Base-by-base conservation (phyloP, 1,284 basidiomycete genomes). In the Irpex rosettiformis region DNA sequence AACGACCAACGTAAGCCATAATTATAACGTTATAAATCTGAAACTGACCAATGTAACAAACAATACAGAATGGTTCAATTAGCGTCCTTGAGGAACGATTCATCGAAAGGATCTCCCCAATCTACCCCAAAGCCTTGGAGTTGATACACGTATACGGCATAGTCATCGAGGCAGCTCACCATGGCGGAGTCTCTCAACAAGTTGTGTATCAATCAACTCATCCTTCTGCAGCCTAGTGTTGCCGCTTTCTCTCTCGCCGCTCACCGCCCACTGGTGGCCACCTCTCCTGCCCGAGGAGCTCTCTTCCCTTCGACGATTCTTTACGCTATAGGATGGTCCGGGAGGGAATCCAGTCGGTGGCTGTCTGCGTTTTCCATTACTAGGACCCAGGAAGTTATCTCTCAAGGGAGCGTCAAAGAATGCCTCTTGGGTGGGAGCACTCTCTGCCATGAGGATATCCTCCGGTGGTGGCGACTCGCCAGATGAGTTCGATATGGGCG, bases 41-140 rank as follows among this genome's bases (percentile, higher is more conserved):
- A 47, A 37, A 47, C 43, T 47, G 10, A 24, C 43, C 43, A 24
- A 24, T 16, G 1, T 47, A 47, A 47, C 43, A 47, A 47, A 47
- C 43, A 47, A 11, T 21, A 47, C 3, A 16, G 43, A 13, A 47
- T 25, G n/a, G n/a, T 25, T 58, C 42, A 63, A 27, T 42, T 63
- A 3, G 62, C 57, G 24, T 58, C 67, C 66, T 73, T 73, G 49
- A 75, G 51, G 2, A 62, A 30, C 11, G 63, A 61, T 28, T 80
- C 77, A 54, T 79, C 68, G 58, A 80, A 77, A n/a, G 78, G 78
- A 61, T 79, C 79, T 30, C 79, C 79, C 51, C 80, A 77, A 57
- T 74, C 78, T 79, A 62, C 33, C 29, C 49, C 5, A 28, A 4
- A n/a, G n/a, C n/a, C n/a, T n/a, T n/a, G 42, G 45, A 33, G 27